Evolutionary conservation across 2,329 filamentous ascomycete species (phyloP).

Genomic region (Ophiostoma quercus): DNA sequence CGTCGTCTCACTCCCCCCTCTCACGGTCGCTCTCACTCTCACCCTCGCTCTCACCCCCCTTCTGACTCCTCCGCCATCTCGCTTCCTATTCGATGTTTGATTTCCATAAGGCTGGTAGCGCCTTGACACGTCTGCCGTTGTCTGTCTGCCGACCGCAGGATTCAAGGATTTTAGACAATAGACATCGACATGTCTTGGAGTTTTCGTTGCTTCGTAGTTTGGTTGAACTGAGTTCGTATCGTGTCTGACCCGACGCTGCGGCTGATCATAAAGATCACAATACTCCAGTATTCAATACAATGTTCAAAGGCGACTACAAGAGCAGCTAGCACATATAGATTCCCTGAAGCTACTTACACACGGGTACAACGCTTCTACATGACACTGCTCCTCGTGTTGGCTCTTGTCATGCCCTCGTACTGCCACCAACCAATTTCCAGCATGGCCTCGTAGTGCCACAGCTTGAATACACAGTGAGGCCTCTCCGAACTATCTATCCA

Average conservation of each 20-base stretch:
- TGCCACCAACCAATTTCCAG: constrained; percentile 17
- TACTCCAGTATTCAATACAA: neutral
- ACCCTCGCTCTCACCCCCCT: neutral
- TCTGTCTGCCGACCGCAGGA: neutral
- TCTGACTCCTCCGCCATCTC: neutral
- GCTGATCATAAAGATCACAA: neutral
- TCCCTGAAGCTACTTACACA: neutral
- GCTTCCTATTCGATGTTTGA: neutral
- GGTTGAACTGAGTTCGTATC: neutral
- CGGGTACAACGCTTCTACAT: neutral
- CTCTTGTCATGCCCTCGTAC: constrained; percentile 15
- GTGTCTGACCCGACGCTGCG: neutral
- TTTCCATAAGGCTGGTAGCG: constrained; percentile 2
- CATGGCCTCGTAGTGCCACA: neutral
- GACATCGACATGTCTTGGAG: neutral
- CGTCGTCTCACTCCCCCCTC: neutral
- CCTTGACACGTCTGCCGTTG: neutral
- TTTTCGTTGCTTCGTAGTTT: neutral
- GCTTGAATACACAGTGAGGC: neutral
- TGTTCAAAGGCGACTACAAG: neutral
- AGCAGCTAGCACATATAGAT: neutral
- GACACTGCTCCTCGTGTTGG: constrained; percentile 5
- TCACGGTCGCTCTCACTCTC: neutral
- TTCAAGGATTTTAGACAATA: neutral
- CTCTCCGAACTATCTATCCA: neutral